phyloP scores from a whole-genome alignment of 2,329 filamentous ascomycete genomes.

The Colletotrichum sp. region DNA sequence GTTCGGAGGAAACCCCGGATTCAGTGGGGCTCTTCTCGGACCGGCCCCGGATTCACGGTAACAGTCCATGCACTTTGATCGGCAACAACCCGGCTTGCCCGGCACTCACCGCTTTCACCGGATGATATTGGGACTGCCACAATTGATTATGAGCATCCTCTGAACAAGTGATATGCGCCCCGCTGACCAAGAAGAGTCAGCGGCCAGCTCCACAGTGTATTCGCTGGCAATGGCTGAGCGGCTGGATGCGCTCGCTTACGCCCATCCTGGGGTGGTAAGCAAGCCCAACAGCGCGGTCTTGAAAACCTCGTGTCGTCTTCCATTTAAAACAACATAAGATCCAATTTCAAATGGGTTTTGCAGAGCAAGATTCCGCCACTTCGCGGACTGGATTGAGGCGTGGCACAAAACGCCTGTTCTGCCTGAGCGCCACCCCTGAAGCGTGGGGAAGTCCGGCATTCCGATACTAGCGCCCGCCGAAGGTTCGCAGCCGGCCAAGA shows the following conservation, averaged over 20 bases:
- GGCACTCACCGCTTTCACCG: neutral
- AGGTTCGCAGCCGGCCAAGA: neutral
- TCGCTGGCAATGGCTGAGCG: neutral
- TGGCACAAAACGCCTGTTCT: neutral
- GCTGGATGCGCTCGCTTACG: neutral
- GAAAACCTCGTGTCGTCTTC: neutral
- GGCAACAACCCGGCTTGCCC: neutral
- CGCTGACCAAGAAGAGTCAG: neutral
- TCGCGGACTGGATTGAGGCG: neutral
- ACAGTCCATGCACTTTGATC: neutral
- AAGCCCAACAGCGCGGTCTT: neutral
- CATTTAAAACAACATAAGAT: neutral
- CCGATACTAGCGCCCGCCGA: neutral
- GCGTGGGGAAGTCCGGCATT: slow-evolving; percentile 17
- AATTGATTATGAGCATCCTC: accelerated
- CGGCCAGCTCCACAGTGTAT: neutral
- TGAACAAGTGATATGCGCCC: neutral
- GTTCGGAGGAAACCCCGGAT: neutral
- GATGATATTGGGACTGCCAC: accelerated
- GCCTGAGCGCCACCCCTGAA: neutral
- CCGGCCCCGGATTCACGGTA: neutral
- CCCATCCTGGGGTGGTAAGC: neutral
- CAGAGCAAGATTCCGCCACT: neutral
- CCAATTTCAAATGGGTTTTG: neutral
- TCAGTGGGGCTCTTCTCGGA: neutral